Conservation (phyloP, 2,329 filamentous ascomycete genomes). For the Metarhizium humberi region DNA sequence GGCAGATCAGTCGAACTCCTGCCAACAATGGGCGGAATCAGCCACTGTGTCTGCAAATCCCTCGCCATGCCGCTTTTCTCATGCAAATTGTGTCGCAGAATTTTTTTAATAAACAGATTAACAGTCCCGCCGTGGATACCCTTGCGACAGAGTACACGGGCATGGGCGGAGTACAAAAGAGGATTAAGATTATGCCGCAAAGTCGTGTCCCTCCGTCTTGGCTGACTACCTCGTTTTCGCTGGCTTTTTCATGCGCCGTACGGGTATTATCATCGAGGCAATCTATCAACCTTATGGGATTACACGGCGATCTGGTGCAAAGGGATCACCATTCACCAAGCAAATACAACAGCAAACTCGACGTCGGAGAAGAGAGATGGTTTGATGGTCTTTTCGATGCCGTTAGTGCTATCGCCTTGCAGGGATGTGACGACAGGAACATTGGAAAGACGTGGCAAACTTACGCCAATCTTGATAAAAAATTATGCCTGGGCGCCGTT, state of each 20-base stretch:
- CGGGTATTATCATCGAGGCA: background rate
- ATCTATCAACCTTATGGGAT: background rate
- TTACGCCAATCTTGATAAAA: background rate
- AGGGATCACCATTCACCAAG: background rate
- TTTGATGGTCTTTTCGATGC: background rate
- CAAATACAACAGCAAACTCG: background rate
- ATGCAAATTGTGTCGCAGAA: background rate
- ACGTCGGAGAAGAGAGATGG: background rate
- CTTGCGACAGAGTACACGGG: background rate
- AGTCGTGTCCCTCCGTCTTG: background rate
- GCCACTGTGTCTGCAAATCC: background rate
- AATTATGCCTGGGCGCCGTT: background rate
- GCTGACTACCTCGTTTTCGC: background rate
- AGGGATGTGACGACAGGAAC: background rate
- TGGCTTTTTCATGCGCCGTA: background rate
- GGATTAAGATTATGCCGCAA: too few species aligned
- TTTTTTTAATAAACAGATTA: background rate
- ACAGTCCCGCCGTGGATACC: background rate
- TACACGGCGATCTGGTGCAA: background rate
- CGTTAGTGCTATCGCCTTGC: background rate
- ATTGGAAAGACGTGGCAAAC: background rate
- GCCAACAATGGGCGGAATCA: background rate
- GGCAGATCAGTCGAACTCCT: slow-evolving; percentile 1
- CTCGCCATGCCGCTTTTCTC: background rate
- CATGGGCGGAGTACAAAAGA: too few species aligned